Conservation (phyloP, 2,329 filamentous ascomycete genomes). For the Ceratocystis diversiconidia region DNA sequence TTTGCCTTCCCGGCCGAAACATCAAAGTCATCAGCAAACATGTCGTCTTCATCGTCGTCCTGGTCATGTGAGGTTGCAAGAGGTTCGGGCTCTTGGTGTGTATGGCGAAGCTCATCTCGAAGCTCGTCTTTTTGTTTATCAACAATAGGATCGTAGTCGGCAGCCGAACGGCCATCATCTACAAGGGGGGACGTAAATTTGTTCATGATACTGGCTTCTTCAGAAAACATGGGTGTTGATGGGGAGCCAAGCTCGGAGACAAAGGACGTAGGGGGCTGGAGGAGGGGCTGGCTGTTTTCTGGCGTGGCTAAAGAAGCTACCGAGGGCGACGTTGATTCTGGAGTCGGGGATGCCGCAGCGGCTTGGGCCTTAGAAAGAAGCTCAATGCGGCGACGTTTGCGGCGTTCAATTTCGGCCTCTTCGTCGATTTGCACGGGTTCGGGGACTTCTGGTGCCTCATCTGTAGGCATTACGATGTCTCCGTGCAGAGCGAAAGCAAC, state of each 20-base stretch:
- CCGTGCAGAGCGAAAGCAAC: constrained; percentile 15
- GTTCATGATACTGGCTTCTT: constrained; percentile 12
- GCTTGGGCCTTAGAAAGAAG: constrained; percentile 71
- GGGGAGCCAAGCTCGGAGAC: constrained; percentile 21
- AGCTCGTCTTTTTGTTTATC: constrained; percentile 78
- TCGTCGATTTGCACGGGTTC: constrained; percentile 56
- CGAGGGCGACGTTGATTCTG: constrained; percentile 37
- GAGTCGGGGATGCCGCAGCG: constrained; percentile 53
- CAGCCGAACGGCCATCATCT: constrained; percentile 71
- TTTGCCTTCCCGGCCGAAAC: constrained; percentile 29
- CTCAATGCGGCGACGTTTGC: constrained; percentile 70
- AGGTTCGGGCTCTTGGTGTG: background rate
- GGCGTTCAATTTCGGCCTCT: constrained; percentile 69
- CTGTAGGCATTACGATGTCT: constrained; percentile 13
- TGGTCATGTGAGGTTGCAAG: constrained; percentile 21
- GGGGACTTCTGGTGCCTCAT: background rate
- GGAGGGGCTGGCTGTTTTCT: constrained; percentile 18
- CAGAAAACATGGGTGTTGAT: constrained; percentile 9
- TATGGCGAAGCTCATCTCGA: constrained; percentile 49
- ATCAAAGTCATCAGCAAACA: constrained; percentile 76
- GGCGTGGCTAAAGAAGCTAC: constrained; percentile 17
- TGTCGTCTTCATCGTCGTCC: constrained; percentile 62
- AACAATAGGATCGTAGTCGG: constrained; percentile 77
- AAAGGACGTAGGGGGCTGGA: constrained; percentile 28
- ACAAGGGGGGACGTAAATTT: background rate